phyloP scores from a whole-genome alignment of 257 asterid genomes.

The Solanum boliviense region DNA sequence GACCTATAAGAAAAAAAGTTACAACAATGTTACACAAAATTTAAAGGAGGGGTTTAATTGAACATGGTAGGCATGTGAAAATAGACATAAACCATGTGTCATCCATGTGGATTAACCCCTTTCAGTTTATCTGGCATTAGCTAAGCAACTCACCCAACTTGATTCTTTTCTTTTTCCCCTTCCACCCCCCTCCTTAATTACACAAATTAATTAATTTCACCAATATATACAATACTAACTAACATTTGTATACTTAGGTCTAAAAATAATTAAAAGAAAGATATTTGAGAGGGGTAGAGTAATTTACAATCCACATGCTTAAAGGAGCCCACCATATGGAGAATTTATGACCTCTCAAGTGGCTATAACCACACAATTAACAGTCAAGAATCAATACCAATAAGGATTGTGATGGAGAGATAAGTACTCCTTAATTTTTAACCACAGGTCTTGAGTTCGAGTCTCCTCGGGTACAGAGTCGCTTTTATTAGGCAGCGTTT shows the following conservation, averaged over 20 bases:
- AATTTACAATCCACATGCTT: conserved; percentile 9
- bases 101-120: conserved; percentile 30
- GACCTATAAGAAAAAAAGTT: conserved; percentile 39
- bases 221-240: background rate
- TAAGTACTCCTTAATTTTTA: too few relatives aligned
- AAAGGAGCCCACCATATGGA: conserved; percentile 18
- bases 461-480: background rate
- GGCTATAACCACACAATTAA: conserved; percentile 24
- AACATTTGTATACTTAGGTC: background rate
- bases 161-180: conserved; percentile 1
- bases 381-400: background rate
- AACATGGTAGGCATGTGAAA: conserved; percentile 70
- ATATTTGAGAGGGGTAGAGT: conserved; percentile 7
- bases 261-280: background rate
- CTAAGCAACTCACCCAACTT: conserved; percentile 20
- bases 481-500: too few relatives aligned
- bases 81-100: conserved; percentile 32
- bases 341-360: conserved; percentile 20
- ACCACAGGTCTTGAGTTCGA: background rate
- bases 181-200: background rate
- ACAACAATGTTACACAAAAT: conserved; percentile 23
- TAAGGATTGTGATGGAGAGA: background rate
- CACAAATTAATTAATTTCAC: background rate
- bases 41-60: conserved; percentile 21
- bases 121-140: conserved; percentile 23